These are phyloP conservation scores for Quercus alba DNA, from an alignment of 306 rosid species.

Conservation along the genomic window DNA sequence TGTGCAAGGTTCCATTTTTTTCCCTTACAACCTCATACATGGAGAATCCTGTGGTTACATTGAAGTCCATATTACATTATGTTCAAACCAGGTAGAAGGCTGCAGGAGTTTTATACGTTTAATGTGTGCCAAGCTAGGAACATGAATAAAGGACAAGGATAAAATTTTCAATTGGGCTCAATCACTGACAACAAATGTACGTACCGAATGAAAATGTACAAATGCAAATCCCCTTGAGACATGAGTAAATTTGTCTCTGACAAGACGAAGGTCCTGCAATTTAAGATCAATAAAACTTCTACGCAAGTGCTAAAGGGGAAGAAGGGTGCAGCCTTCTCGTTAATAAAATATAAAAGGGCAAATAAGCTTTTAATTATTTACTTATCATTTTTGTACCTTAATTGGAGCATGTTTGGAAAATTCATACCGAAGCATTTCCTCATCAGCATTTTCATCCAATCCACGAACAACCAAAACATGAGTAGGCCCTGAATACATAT, in stretches of 20 bases:
- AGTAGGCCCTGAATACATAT: constrained; percentile 74
- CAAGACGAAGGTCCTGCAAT: constrained; percentile 95
- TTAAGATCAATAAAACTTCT: constrained; percentile 17
- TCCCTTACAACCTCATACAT: neutral
- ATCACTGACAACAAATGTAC: constrained; percentile 22
- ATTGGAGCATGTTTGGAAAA: constrained; percentile 97
- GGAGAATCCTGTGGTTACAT: neutral
- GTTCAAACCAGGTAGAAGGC: neutral
- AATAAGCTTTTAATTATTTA: neutral
- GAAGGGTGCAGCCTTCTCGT: neutral
- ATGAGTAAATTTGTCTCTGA: constrained; percentile 95
- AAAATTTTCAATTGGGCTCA: constrained; percentile 7
- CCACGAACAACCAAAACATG: constrained; percentile 99
- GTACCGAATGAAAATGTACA: constrained; percentile 94
- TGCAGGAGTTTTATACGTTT: neutral
- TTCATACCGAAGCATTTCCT: constrained; percentile 98
- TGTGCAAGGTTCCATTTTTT: neutral
- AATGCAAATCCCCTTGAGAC: constrained; percentile 98
- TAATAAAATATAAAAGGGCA: neutral
- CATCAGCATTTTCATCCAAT: constrained; percentile 98
- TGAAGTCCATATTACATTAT: neutral
- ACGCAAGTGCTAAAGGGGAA: neutral
- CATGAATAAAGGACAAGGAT: neutral
- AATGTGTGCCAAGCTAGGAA: neutral
- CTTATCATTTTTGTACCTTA: constrained; percentile 52